Percentiles rank a stretch among this genome's conserved stretches.
Conservation (phyloP, 768 basidiomycete species). For the Sporobolomyces roseus region DNA sequence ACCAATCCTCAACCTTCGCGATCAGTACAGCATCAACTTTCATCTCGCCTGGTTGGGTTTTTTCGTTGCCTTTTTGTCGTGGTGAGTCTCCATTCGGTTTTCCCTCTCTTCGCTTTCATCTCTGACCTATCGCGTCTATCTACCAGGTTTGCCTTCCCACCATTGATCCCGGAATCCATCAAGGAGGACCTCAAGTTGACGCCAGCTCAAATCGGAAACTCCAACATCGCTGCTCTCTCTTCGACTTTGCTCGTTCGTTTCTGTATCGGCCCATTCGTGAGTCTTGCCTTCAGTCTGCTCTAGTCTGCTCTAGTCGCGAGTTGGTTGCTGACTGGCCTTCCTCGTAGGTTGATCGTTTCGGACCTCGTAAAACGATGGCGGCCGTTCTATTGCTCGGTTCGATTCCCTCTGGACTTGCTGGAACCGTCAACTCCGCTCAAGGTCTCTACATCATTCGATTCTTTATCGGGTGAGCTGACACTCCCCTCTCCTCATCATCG, state of each 20-base stretch:
- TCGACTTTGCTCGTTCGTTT: conserved; percentile 55
- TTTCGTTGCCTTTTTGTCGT: no score
- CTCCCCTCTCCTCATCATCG: not conserved
- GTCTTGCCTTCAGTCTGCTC: no score
- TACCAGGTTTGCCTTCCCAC: conserved; percentile 61
- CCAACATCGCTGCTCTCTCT: conserved; percentile 52
- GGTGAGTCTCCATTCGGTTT: conserved; percentile 47
- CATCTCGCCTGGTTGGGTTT: conserved; percentile 56
- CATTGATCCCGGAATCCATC: conserved; percentile 60
- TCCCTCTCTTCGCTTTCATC: conserved; percentile 52
- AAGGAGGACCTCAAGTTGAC: conserved; percentile 57
- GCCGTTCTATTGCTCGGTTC: conserved; percentile 57
- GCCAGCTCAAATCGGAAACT: conserved; percentile 51
- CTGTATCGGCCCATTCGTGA: conserved; percentile 56
- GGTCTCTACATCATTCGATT: conserved; percentile 56
- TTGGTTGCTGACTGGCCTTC: no score
- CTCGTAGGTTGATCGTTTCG: conserved; percentile 51
- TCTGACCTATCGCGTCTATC: conserved; percentile 51
- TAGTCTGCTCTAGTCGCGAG: no score
- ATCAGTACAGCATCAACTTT: conserved; percentile 56
- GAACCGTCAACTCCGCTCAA: conserved; percentile 52
- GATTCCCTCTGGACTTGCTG: conserved; percentile 61
- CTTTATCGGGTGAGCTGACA: conserved; percentile 47
- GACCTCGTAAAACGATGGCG: conserved; percentile 56
- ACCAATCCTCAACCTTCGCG: conserved; percentile 56